phyloP scores from a whole-genome alignment of 2,329 filamentous ascomycete genomes.

The Cladobotryum protrusum region DNA sequence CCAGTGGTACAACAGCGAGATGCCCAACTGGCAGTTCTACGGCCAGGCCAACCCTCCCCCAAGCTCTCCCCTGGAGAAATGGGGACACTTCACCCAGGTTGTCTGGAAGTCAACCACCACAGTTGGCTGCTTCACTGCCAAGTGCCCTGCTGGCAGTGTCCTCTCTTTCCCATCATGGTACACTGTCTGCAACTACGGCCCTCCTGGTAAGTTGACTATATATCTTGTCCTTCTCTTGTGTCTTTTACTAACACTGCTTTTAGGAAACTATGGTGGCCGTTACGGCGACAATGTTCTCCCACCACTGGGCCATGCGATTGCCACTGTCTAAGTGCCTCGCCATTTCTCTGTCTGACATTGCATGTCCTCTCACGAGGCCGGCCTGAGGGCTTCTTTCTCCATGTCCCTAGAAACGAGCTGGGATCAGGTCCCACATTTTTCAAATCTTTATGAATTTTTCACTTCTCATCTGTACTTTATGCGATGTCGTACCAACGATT shows the following conservation, averaged over 20 bases:
- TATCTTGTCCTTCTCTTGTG: background rate
- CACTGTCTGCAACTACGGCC: constrained; percentile 85
- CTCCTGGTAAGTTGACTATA: constrained; percentile 52
- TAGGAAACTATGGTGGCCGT: constrained; percentile 47
- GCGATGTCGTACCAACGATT: constrained; percentile 15
- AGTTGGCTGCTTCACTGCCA: constrained; percentile 58
- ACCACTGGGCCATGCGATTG: constrained; percentile 25
- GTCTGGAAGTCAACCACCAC: constrained; percentile 34
- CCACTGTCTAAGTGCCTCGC: constrained; percentile 21
- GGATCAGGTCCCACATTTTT: background rate
- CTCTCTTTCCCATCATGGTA: constrained; percentile 53
- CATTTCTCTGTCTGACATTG: constrained; percentile 8
- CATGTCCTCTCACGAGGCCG: constrained; percentile 9
- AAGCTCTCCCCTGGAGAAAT: constrained; percentile 56
- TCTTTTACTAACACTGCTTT: background rate
- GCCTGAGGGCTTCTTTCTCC: too few relatives aligned
- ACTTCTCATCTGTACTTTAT: constrained; percentile 17
- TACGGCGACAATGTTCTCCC: constrained; percentile 45
- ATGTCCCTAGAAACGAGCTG: background rate
- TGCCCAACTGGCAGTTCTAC: constrained; percentile 53
- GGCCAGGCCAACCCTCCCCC: constrained; percentile 50
- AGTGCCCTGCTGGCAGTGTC: constrained; percentile 52
- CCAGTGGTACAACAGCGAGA: constrained; percentile 84
- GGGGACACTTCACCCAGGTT: constrained; percentile 50
- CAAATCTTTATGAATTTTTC: constrained; percentile 13